Percentiles rank a stretch among this genome's conserved stretches.
These are phyloP conservation scores for Didymosphaeria variabile DNA, from an alignment of 2,329 filamentous ascomycete genomes.

Conservation along the genomic window DNA sequence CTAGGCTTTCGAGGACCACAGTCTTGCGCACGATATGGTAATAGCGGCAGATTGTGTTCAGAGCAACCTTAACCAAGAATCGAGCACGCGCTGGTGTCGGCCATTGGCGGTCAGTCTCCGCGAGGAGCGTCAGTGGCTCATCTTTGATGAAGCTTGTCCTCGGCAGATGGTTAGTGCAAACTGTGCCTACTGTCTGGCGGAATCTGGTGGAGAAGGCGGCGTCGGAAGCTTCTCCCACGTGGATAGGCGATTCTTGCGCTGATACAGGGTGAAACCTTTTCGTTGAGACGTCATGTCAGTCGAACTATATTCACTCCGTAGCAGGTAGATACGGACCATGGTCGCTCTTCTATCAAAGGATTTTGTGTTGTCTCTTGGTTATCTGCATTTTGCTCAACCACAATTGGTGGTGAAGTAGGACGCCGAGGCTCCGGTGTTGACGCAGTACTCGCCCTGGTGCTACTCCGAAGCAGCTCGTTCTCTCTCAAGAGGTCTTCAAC, in stretches of 20 bases:
- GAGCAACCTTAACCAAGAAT: slow-evolving; percentile 52
- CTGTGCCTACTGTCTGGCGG: slow-evolving; percentile 41
- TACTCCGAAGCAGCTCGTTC: slow-evolving; percentile 37
- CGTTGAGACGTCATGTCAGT: not conserved
- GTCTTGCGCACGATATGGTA: slow-evolving; percentile 56
- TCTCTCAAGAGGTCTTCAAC: slow-evolving; percentile 41
- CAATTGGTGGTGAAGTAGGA: slow-evolving; percentile 3
- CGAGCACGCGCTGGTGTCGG: slow-evolving; percentile 52
- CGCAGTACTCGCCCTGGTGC: slow-evolving; percentile 12
- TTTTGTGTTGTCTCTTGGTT: slow-evolving; percentile 42
- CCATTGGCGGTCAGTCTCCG: slow-evolving; percentile 49
- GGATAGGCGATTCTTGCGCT: slow-evolving; percentile 43
- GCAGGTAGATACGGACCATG: slow-evolving; percentile 33
- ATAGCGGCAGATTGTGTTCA: slow-evolving; percentile 52
- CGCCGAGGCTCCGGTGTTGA: slow-evolving; percentile 5
- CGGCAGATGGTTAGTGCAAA: slow-evolving; percentile 41
- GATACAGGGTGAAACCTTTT: slow-evolving; percentile 40
- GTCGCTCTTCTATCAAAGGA: slow-evolving; percentile 46
- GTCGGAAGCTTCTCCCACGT: slow-evolving; percentile 50
- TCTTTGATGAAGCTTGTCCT: slow-evolving; percentile 46
- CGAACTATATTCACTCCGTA: not conserved
- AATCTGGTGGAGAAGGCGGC: slow-evolving; percentile 50
- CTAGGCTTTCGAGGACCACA: slow-evolving; percentile 49
- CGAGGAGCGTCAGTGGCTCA: slow-evolving; percentile 44
- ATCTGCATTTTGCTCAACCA: slow-evolving; percentile 9